Percentiles rank a stretch among this genome's conserved stretches.
phyloP scores from a whole-genome alignment of 2,329 filamentous ascomycete species.

The Penicillium freii region DNA sequence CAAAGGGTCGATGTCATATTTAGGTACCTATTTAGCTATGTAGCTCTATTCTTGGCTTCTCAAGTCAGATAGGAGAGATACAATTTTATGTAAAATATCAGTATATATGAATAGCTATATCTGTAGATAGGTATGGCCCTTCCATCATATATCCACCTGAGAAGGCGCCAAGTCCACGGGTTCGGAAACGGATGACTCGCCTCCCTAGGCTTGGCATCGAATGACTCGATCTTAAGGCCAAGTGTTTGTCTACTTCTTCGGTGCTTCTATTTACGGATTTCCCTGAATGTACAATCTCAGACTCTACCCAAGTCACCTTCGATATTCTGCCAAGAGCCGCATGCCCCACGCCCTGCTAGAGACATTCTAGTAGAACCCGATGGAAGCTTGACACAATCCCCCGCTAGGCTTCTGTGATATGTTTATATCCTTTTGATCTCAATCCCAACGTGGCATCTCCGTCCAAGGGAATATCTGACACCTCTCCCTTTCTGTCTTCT shows the following conservation, averaged over 20 bases:
- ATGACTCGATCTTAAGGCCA: not conserved
- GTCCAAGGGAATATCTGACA: not conserved
- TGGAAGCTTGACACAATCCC: constrained; percentile 28
- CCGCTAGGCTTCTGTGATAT: constrained; percentile 13
- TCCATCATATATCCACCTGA: not conserved
- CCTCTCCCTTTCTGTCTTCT: not conserved
- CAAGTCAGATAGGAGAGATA: not conserved
- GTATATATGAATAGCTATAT: not conserved
- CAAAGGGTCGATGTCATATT: not conserved
- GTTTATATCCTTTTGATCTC: constrained; percentile 18
- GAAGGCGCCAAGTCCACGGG: not conserved
- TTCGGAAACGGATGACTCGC: constrained; percentile 16
- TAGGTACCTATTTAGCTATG: too few species aligned
- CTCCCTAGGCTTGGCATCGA: constrained; percentile 10
- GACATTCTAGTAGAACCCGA: constrained; percentile 36
- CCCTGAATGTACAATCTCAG: not conserved
- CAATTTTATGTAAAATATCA: too few species aligned
- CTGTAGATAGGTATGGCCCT: not conserved
- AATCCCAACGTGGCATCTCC: constrained; percentile 8
- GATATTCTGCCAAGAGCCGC: constrained; percentile 5
- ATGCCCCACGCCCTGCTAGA: constrained; percentile 26
- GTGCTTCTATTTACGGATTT: not conserved
- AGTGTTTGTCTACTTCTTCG: not conserved
- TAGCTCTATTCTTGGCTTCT: too few species aligned
- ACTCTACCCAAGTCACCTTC: not conserved